These are phyloP conservation scores for Starmerella asiatica DNA, from an alignment of 805 yeast species.

Conservation along the genomic window DNA sequence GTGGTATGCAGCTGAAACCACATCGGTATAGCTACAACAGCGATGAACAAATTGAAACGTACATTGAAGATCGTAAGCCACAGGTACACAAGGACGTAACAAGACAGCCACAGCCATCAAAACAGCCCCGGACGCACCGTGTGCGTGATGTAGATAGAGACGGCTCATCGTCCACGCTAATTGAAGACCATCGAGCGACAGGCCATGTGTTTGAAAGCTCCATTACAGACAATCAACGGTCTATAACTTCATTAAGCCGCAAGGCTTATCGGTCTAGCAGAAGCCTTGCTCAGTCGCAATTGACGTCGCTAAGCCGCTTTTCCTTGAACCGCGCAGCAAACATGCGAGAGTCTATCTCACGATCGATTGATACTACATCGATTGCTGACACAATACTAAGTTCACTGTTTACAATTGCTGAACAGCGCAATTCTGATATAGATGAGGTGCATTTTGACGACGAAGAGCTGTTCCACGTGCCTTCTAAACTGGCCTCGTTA, in stretches of 20 bases:
- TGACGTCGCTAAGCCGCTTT: no score
- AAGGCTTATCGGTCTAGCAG: background rate
- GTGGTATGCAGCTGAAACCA: conserved; percentile 14
- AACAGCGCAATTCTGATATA: background rate
- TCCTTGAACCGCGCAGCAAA: background rate
- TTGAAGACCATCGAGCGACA: background rate
- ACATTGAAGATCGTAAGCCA: no score
- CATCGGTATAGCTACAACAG: background rate
- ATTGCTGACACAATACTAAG: background rate
- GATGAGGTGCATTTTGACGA: background rate
- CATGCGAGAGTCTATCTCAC: background rate
- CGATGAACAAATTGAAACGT: no score
- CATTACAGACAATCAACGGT: background rate
- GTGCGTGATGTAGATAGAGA: background rate
- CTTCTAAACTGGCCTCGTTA: conserved; percentile 12
- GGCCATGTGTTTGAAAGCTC: no score
- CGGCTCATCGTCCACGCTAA: background rate
- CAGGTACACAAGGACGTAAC: background rate
- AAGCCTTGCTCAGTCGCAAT: no score
- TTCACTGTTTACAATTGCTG: no score
- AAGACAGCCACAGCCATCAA: background rate
- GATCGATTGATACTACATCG: background rate
- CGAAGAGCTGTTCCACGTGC: conserved; percentile 10
- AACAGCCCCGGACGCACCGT: background rate
- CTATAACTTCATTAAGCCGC: background rate